Conservation (phyloP, 2,329 filamentous ascomycete species). For the Venturia asperata region DNA sequence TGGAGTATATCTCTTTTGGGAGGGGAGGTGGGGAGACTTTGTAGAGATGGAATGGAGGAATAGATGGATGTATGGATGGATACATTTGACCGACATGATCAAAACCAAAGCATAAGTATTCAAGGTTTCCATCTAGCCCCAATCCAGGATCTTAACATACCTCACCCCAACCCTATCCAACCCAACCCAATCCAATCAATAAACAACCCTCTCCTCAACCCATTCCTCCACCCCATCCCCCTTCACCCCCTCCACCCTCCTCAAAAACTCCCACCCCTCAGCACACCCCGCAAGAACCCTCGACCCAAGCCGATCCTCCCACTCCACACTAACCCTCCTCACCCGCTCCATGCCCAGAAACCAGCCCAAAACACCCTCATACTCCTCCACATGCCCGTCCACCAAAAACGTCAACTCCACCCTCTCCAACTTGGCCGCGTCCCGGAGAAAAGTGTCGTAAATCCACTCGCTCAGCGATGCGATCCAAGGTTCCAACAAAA, state of each 20-base stretch:
- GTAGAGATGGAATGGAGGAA: background rate
- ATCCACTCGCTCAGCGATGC: background rate
- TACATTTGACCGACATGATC: too few relatives aligned
- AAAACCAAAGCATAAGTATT: background rate
- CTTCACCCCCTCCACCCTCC: background rate
- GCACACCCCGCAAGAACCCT: background rate
- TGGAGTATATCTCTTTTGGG: constrained; percentile 11
- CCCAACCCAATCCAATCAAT: background rate
- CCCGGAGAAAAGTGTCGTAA: background rate
- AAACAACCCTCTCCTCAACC: background rate
- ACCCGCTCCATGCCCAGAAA: background rate
- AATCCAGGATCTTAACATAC: too few relatives aligned
- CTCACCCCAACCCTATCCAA: too few relatives aligned
- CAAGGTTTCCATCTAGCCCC: background rate
- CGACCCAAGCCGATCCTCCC: background rate
- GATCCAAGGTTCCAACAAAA: constrained; percentile 2
- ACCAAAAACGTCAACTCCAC: background rate
- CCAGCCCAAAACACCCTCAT: background rate
- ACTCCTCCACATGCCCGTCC: background rate
- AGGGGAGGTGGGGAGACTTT: background rate
- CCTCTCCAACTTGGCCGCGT: background rate
- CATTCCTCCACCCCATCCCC: background rate
- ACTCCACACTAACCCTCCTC: background rate
- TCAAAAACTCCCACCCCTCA: background rate
- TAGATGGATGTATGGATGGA: background rate